phyloP scores from a whole-genome alignment of 2,329 filamentous ascomycete species.

The Cordyceps militaris region DNA sequence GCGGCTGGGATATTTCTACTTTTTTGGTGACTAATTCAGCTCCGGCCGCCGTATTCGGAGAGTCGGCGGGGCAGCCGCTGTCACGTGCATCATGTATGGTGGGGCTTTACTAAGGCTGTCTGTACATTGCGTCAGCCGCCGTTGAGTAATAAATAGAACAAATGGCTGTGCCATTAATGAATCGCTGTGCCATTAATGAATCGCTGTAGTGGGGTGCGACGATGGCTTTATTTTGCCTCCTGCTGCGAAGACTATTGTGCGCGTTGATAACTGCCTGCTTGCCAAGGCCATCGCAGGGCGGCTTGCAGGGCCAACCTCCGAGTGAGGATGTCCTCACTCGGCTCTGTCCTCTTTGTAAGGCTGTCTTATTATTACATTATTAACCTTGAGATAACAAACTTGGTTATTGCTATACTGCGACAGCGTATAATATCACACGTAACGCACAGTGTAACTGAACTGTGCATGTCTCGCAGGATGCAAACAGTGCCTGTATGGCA shows the following conservation, averaged over 20 bases:
- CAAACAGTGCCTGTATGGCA: too few relatives aligned
- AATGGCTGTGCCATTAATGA: too few relatives aligned
- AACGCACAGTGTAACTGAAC: too few relatives aligned
- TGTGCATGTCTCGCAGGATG: too few relatives aligned
- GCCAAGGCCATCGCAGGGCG: neutral
- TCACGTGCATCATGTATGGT: neutral
- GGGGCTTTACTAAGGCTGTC: neutral
- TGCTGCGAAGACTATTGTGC: neutral
- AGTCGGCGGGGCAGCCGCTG: neutral
- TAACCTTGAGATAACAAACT: too few relatives aligned
- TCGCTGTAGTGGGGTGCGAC: neutral
- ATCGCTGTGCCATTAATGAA: neutral
- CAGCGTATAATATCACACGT: too few relatives aligned
- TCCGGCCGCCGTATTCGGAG: too few relatives aligned
- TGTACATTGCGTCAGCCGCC: too few relatives aligned
- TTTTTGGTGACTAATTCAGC: neutral
- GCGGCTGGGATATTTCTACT: neutral
- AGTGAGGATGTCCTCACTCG: neutral
- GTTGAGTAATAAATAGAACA: neutral
- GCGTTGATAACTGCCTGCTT: neutral
- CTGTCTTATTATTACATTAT: too few relatives aligned
- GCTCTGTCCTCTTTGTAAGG: neutral
- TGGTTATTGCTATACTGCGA: too few relatives aligned
- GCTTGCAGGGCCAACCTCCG: neutral
- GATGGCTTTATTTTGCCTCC: neutral